Conservation (phyloP, 768 basidiomycete species). For the Dioszegia hungarica region DNA sequence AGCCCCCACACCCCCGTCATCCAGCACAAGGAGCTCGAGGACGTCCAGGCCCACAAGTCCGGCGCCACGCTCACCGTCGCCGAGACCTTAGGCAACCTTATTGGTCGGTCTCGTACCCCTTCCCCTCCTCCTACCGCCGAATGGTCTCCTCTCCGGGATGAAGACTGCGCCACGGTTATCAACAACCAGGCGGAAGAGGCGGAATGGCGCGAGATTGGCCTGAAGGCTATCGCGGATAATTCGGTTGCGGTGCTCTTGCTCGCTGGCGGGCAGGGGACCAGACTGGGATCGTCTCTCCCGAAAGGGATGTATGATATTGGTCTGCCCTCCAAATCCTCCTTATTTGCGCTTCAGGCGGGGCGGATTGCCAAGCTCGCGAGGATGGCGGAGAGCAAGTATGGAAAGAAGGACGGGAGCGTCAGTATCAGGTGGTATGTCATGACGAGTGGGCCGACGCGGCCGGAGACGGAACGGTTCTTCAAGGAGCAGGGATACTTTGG, state of each 20-base stretch:
- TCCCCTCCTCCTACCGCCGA: constrained; percentile 49
- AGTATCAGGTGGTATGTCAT: constrained; percentile 96
- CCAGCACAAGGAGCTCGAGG: constrained; percentile 3
- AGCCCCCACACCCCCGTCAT: constrained; percentile 18
- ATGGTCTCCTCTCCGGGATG: constrained; percentile 77
- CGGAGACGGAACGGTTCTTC: constrained; percentile 82
- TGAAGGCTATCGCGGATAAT: constrained; percentile 72
- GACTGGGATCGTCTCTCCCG: constrained; percentile 83
- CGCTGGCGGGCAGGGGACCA: constrained; percentile 96
- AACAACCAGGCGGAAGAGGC: constrained; percentile 54
- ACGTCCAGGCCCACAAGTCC: background rate
- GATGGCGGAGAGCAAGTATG: constrained; percentile 58
- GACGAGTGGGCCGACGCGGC: constrained; percentile 93
- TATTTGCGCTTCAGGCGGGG: constrained; percentile 98
- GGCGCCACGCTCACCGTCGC: background rate
- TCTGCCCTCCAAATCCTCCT: constrained; percentile 81
- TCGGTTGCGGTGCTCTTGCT: constrained; percentile 93
- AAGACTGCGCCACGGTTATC: constrained; percentile 60
- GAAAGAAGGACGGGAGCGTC: constrained; percentile 56
- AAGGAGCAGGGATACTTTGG: constrained; percentile 72
- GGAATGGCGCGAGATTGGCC: constrained; percentile 73
- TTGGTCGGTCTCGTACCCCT: constrained; percentile 33
- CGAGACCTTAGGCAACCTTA: constrained; percentile 5
- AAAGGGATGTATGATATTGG: constrained; percentile 99
- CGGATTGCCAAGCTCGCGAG: constrained; percentile 78